Percentiles rank a stretch among this genome's conserved stretches.
Evolutionary conservation across 495 filamentous ascomycete species (phyloP).

Genomic region (Daldinia childiae): DNA sequence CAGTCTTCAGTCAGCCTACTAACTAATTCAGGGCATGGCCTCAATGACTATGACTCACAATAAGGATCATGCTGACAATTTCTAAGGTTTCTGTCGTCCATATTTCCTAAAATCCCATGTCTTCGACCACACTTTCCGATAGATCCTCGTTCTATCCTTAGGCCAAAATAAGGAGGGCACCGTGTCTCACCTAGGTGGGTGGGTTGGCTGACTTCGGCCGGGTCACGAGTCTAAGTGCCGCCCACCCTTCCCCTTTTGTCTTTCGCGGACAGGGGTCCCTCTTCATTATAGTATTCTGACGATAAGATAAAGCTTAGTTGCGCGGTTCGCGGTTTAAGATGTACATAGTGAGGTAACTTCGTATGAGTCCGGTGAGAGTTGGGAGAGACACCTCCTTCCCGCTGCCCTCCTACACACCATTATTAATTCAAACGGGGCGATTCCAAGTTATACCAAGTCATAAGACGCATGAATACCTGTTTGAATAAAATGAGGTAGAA

Average conservation of each 20-base stretch:
- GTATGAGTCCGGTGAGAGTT: constrained; percentile 39
- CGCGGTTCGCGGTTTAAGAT: constrained; percentile 23
- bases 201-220: constrained; percentile 47
- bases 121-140: constrained; percentile 41
- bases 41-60: constrained; percentile 42
- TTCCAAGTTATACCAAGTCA: constrained; percentile 44
- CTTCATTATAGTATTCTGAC: constrained; percentile 29
- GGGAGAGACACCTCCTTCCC: constrained; percentile 35
- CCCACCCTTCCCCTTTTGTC: constrained; percentile 44
- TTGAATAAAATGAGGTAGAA: constrained; percentile 14
- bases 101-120: constrained; percentile 36
- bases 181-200: constrained; percentile 48
- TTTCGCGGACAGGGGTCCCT: constrained; percentile 36
- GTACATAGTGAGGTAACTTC: constrained; percentile 37
- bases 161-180: constrained; percentile 40
- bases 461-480: constrained; percentile 43
- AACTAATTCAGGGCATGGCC: constrained; percentile 23
- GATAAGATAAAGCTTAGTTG: constrained; percentile 48
- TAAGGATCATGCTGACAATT: constrained; percentile 37
- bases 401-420: constrained; percentile 45
- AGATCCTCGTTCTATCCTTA: constrained; percentile 31
- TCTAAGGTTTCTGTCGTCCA: constrained; percentile 22
- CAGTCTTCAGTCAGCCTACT: constrained; percentile 27
- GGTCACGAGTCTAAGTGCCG: constrained; percentile 47
- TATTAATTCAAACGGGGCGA: constrained; percentile 30